Conservation (phyloP, 345 rosid species). For the Adansonia digitata region DNA sequence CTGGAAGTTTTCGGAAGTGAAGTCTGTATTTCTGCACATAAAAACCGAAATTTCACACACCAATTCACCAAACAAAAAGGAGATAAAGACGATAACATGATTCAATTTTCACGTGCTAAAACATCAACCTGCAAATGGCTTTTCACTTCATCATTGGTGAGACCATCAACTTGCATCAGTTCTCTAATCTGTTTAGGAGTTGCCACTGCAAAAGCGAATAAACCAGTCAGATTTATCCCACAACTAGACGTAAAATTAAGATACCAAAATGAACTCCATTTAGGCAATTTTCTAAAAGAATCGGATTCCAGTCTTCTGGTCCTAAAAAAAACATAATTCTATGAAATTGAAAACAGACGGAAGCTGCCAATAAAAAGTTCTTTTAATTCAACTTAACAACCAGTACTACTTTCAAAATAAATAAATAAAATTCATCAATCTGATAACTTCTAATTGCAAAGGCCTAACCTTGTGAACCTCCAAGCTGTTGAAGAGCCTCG, state of each 20-base stretch:
- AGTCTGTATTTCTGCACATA: constrained; percentile 72
- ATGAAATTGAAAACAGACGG: neutral
- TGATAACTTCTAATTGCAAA: neutral
- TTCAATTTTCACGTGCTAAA: constrained; percentile 7
- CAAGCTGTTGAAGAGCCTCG: constrained; percentile 65
- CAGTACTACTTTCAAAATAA: no score
- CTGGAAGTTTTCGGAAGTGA: constrained; percentile 51
- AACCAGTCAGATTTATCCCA: neutral
- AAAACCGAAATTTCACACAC: constrained; percentile 7
- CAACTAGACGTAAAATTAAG: neutral
- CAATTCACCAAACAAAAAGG: neutral
- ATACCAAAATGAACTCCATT: neutral
- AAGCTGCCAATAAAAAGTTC: neutral
- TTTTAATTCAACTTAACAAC: no score
- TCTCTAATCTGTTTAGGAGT: constrained; percentile 83
- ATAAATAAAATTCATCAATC: no score
- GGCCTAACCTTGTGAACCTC: constrained; percentile 56
- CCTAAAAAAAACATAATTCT: neutral
- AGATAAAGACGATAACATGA: neutral
- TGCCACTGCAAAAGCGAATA: constrained; percentile 43
- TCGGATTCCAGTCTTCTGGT: constrained; percentile 3
- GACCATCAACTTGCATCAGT: constrained; percentile 76
- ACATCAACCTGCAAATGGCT: constrained; percentile 80
- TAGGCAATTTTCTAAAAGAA: neutral
- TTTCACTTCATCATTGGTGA: constrained; percentile 89